Conservation (phyloP, 768 basidiomycete species). For the Pholiota molesta region DNA sequence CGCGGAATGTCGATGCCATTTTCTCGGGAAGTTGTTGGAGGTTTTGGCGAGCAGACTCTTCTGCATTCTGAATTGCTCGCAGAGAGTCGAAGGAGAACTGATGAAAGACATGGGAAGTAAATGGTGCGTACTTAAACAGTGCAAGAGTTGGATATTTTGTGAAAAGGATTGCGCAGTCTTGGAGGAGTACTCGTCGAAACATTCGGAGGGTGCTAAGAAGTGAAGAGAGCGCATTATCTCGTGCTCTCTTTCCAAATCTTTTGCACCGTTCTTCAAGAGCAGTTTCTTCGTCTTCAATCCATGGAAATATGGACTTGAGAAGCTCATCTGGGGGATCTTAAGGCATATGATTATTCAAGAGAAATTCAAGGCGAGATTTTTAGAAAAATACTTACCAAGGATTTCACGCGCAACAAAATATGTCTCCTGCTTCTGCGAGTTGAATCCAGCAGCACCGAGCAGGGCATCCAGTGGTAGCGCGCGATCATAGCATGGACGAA, state of each 20-base stretch:
- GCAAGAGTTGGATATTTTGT: conserved; percentile 16
- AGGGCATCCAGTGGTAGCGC: conserved; percentile 30
- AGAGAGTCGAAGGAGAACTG: conserved; percentile 3
- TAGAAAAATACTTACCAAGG: conserved; percentile 23
- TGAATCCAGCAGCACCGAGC: conserved; percentile 33
- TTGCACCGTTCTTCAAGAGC: conserved; percentile 9
- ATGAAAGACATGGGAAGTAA: conserved; percentile 1
- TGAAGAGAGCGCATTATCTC: conserved; percentile 28
- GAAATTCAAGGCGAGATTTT: conserved; percentile 2
- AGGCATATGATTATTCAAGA: no score
- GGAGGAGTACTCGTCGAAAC: conserved; percentile 32
- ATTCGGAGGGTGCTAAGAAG: conserved; percentile 28
- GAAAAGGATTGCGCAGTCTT: conserved; percentile 35
- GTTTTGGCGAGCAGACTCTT: not conserved
- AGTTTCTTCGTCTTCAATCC: conserved; percentile 25
- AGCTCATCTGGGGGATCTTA: conserved; percentile 28
- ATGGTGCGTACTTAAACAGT: conserved; percentile 22
- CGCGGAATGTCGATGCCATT: conserved; percentile 1
- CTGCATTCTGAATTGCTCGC: not conserved
- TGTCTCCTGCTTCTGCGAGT: conserved; percentile 26
- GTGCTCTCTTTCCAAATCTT: conserved; percentile 9
- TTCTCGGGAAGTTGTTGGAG: not conserved
- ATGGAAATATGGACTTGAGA: conserved; percentile 26
- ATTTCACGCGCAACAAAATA: conserved; percentile 24
- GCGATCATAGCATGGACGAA: conserved; percentile 30